Percentiles rank a stretch among this genome's conserved stretches.
phyloP scores from a whole-genome alignment of 2,329 filamentous ascomycete species.

The Chaetomium globosum region DNA sequence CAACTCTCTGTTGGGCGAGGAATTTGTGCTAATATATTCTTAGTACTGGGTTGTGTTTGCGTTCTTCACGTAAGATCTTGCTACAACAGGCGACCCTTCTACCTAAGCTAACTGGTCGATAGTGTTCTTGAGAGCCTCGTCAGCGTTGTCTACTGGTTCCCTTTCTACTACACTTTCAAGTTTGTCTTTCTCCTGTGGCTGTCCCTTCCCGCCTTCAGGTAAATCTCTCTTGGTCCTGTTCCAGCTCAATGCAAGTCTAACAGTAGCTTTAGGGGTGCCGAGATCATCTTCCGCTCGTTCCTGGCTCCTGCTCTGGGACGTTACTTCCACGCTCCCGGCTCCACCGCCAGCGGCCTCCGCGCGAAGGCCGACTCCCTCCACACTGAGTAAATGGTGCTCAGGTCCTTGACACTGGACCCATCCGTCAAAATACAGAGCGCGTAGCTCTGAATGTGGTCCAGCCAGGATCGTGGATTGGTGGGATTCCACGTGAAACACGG shows the following conservation, averaged over 20 bases:
- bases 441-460: conserved; percentile 32
- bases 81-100: not conserved
- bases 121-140: conserved; percentile 79
- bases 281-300: conserved; percentile 96
- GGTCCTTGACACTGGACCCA: conserved; percentile 11
- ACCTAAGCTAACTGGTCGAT: conserved; percentile 25
- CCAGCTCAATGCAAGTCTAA: conserved; percentile 33
- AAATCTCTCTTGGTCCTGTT: conserved; percentile 47
- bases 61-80: conserved; percentile 66
- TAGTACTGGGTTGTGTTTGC: conserved; percentile 89
- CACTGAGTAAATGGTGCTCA: conserved; percentile 58
- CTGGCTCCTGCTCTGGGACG: conserved; percentile 87
- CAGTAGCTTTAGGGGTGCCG: conserved; percentile 70
- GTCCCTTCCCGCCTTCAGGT: conserved; percentile 91
- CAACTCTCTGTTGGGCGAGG: conserved; percentile 14
- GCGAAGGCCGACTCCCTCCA: conserved; percentile 80
- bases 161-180: conserved; percentile 99
- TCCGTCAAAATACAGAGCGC: conserved; percentile 30
- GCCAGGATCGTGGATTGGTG: conserved; percentile 12
- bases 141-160: conserved; percentile 89
- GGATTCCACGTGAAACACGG: conserved; percentile 22
- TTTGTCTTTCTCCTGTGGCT: conserved; percentile 98
- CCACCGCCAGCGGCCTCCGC: conserved; percentile 83
- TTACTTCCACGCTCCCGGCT: conserved; percentile 75
- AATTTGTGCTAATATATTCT: conserved; percentile 42